phyloP scores from a whole-genome alignment of 2,329 filamentous ascomycete genomes.

The Talaromyces sp. region DNA sequence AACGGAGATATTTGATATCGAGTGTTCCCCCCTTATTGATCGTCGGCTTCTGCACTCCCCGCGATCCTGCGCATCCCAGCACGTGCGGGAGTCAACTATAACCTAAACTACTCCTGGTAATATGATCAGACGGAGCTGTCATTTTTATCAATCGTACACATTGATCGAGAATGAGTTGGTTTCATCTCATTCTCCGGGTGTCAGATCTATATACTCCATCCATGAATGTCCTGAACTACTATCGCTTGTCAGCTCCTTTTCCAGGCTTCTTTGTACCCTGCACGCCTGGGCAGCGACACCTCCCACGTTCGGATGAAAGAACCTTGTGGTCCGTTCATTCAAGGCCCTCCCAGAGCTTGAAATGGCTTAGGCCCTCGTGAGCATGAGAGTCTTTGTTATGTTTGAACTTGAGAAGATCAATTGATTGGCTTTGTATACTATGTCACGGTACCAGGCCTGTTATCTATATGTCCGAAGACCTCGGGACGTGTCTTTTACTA shows the following conservation, averaged over 20 bases:
- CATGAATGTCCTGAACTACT: background rate
- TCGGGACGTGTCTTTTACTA: too few species aligned
- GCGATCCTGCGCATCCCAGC: slow-evolving; percentile 25
- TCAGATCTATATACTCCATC: too few species aligned
- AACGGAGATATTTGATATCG: slow-evolving; percentile 7
- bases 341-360: background rate
- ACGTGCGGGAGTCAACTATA: slow-evolving; percentile 23
- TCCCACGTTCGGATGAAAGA: slow-evolving; percentile 1
- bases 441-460: too few species aligned
- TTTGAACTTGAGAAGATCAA: too few species aligned
- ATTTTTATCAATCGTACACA: too few species aligned
- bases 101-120: slow-evolving; percentile 13
- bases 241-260: background rate
- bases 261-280: background rate
- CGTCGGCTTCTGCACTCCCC: slow-evolving; percentile 23
- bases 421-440: too few species aligned
- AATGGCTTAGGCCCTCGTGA: background rate
- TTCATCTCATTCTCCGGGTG: too few species aligned
- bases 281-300: too few species aligned
- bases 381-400: too few species aligned
- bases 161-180: too few species aligned
- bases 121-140: too few species aligned
- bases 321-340: slow-evolving; percentile 2
- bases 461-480: too few species aligned
- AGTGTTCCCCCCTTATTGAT: slow-evolving; percentile 21